Evolutionary conservation across 176 grass and related monocot species (phyloP).

Genomic region (Zea mays): Zm-B73-REFERENCE-NAM-5.0 NC_050103.1:176706001-176706500

Average conservation of each 20-base stretch:
- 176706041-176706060: too few species aligned
- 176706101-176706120: background rate
- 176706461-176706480: too few species aligned
- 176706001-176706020: too few species aligned
- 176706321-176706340: background rate
- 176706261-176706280: too few species aligned
- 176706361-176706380: background rate
- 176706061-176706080: background rate
- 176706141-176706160: slow-evolving; percentile 32
- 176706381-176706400: background rate
- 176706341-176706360: background rate
- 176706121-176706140: slow-evolving; percentile 9
- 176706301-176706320: background rate
- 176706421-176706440: background rate
- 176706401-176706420: background rate
- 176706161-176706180: slow-evolving; percentile 13
- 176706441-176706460: too few species aligned
- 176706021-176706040: too few species aligned
- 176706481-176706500: too few species aligned
- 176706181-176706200: background rate
- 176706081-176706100: too few species aligned
- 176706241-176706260: slow-evolving; percentile 30
- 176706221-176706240: too few species aligned
- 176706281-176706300: background rate
- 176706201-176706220: background rate